Evolutionary conservation across 2,329 filamentous ascomycete genomes (phyloP).

Genomic region (Apiospora sp.): DNA sequence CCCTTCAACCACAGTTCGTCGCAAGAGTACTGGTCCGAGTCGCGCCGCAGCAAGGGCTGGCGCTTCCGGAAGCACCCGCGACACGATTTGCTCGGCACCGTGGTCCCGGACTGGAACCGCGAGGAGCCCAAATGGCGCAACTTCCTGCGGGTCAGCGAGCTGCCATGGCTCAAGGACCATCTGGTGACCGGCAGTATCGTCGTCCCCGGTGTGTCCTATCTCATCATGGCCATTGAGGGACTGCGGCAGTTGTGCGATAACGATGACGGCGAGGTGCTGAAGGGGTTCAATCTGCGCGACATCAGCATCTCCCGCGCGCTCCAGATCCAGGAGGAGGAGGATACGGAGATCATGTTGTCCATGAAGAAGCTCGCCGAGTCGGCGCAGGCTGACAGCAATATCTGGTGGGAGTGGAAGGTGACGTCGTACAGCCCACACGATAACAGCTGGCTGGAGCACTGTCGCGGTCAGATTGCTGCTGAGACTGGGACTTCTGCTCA

Average conservation of each 20-base stretch:
- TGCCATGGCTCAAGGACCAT: constrained; percentile 58
- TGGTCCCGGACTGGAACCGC: constrained; percentile 40
- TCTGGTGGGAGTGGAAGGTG: constrained; percentile 25
- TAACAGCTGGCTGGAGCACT: constrained; percentile 18
- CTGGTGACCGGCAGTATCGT: constrained; percentile 56
- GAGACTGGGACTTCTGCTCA: neutral
- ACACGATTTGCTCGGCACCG: constrained; percentile 50
- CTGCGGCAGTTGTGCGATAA: constrained; percentile 33
- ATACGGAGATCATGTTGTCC: constrained; percentile 15
- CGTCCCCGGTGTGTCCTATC: constrained; percentile 52
- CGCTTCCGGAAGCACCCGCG: constrained; percentile 44
- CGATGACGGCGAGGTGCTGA: neutral
- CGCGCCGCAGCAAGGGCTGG: constrained; percentile 43
- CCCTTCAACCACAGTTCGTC: constrained; percentile 53
- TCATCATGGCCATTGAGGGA: constrained; percentile 47
- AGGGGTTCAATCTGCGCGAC: constrained; percentile 17
- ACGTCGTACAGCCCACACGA: constrained; percentile 23
- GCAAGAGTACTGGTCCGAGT: constrained; percentile 48
- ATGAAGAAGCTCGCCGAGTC: constrained; percentile 12
- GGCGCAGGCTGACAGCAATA: constrained; percentile 9
- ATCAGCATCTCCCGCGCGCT: constrained; percentile 21
- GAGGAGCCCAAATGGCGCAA: constrained; percentile 46
- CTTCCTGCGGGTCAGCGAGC: constrained; percentile 44
- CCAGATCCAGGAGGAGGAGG: constrained; percentile 10
- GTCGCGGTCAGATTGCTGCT: constrained; percentile 13